Conservation (phyloP, 768 basidiomycete species). For the Phylloporus sp. region DNA sequence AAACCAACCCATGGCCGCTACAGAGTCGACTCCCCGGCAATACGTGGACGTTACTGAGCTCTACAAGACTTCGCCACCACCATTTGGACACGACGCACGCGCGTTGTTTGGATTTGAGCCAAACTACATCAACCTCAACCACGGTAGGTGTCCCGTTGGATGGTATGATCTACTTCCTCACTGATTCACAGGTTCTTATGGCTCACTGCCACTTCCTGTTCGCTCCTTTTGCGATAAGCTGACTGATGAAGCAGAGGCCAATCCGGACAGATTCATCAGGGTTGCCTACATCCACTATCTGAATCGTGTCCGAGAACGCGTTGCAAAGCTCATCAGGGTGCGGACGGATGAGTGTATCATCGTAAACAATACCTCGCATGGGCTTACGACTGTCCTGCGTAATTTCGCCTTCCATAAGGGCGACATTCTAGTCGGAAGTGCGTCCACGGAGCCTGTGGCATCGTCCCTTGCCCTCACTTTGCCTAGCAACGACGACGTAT, state of each 20-base stretch:
- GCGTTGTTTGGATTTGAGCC: conserved; percentile 55
- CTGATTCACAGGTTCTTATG: conserved; percentile 50
- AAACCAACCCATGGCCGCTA: conserved; percentile 3
- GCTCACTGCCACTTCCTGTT: conserved; percentile 53
- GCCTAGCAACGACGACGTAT: conserved; percentile 57
- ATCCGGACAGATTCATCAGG: conserved; percentile 55
- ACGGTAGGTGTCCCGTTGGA: conserved; percentile 39
- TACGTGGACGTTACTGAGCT: conserved; percentile 8
- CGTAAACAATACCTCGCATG: conserved; percentile 29
- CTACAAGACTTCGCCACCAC: conserved; percentile 31
- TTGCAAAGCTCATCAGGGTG: conserved; percentile 50
- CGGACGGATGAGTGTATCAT: conserved; percentile 57
- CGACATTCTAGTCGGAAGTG: conserved; percentile 58
- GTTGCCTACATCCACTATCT: conserved; percentile 35
- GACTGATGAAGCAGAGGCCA: conserved; percentile 43
- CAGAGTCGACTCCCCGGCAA: background rate
- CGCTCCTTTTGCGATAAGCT: conserved; percentile 41
- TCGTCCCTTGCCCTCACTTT: background rate
- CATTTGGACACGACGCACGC: conserved; percentile 54
- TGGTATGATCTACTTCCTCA: background rate
- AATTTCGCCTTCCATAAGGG: conserved; percentile 53
- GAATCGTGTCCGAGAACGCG: conserved; percentile 37
- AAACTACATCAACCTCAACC: conserved; percentile 61
- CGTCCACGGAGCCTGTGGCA: background rate
- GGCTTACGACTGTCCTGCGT: conserved; percentile 58